Evolutionary conservation across 495 filamentous ascomycete species (phyloP).

Genomic region (Darksidea phi): DNA sequence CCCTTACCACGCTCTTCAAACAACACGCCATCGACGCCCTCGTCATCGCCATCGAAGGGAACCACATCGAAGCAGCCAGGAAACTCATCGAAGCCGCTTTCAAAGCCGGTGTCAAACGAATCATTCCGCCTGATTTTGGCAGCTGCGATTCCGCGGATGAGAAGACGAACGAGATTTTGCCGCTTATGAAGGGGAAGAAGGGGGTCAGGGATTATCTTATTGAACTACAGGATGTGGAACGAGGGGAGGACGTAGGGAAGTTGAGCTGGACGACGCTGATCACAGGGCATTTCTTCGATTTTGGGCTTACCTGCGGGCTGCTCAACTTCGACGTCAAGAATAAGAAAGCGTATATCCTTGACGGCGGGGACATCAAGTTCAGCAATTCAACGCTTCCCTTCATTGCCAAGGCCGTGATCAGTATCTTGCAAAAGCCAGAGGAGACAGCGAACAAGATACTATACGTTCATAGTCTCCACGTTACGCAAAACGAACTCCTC

Average conservation of each 20-base stretch:
- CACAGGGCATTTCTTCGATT: constrained; percentile 37
- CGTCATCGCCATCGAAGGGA: constrained; percentile 32
- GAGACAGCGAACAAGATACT: constrained; percentile 31
- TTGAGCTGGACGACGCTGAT: constrained; percentile 34
- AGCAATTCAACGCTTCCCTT: constrained; percentile 15
- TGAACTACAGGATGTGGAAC: constrained; percentile 5
- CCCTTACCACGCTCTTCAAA: constrained; percentile 7
- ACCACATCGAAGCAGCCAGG: constrained; percentile 18
- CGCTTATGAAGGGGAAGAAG: constrained; percentile 32
- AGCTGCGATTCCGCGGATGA: constrained; percentile 33
- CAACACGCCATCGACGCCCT: constrained; percentile 24
- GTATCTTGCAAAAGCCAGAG: constrained; percentile 13
- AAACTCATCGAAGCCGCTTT: constrained; percentile 31
- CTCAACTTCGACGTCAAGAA: constrained; percentile 27
- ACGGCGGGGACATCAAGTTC: constrained; percentile 35
- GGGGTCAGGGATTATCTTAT: constrained; percentile 18
- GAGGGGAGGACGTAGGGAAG: constrained; percentile 1
- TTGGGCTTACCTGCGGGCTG: constrained; percentile 11
- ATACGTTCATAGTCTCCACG: constrained; percentile 31
- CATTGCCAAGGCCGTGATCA: constrained; percentile 28
- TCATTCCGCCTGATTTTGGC: constrained; percentile 35
- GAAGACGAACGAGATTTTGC: constrained; percentile 21
- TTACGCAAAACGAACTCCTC: constrained; percentile 28
- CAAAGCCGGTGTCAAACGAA: constrained; percentile 24
- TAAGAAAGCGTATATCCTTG: constrained; percentile 22